These are phyloP conservation scores for Nicotiana sylvestris DNA, from an alignment of 257 asterid species.

Conservation along the genomic window DNA sequence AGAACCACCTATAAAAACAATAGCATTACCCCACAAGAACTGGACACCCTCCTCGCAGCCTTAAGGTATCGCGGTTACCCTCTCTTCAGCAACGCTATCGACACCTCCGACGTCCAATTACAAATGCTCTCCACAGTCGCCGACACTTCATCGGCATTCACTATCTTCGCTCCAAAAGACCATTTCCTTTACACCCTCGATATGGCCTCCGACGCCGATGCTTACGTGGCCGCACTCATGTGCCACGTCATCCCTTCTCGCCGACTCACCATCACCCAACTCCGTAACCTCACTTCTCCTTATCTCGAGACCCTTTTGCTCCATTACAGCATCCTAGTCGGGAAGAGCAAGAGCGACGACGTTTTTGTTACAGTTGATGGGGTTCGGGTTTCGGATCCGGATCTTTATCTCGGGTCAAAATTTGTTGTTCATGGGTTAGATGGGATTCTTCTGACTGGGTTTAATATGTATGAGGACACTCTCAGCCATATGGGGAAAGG, in stretches of 20 bases:
- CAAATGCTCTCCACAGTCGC: conserved; percentile 35
- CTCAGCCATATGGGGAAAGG: conserved; percentile 16
- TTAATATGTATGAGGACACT: conserved; percentile 23
- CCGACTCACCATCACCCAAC: conserved; percentile 40
- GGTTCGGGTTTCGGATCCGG: conserved; percentile 40
- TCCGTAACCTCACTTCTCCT: conserved; percentile 38
- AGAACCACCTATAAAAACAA: not conserved
- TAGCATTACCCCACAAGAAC: conserved; percentile 18
- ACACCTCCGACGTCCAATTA: conserved; percentile 60
- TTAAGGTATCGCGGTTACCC: conserved; percentile 45
- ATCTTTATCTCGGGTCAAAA: conserved; percentile 49
- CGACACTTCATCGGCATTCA: conserved; percentile 19
- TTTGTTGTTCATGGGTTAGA: conserved; percentile 55
- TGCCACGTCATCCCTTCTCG: conserved; percentile 57
- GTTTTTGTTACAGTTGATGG: conserved; percentile 34
- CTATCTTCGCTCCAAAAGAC: conserved; percentile 53
- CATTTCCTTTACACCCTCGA: conserved; percentile 46
- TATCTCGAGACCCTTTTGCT: conserved; percentile 64
- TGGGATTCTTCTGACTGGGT: conserved; percentile 50
- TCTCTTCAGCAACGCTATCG: conserved; percentile 57
- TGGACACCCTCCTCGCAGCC: conserved; percentile 22
- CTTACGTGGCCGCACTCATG: conserved; percentile 46
- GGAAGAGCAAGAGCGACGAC: conserved; percentile 7
- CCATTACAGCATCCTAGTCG: conserved; percentile 44
- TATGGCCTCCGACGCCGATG: conserved; percentile 49